These are phyloP conservation scores for Termitomyces titanicus DNA, from an alignment of 768 basidiomycete species.

Conservation along the genomic window DNA sequence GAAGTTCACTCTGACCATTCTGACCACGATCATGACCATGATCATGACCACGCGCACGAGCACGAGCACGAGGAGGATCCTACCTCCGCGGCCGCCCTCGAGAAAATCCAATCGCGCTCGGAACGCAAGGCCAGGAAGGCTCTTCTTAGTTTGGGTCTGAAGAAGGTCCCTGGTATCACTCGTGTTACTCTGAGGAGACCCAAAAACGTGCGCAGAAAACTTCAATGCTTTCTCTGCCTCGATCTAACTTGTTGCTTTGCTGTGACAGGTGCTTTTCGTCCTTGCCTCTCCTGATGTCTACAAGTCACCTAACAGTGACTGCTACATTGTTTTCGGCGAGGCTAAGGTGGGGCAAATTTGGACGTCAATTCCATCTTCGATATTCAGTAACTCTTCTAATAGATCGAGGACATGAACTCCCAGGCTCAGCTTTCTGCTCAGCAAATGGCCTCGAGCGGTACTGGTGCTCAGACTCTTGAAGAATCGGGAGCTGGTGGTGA, in stretches of 20 bases:
- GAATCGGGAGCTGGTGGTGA: slow-evolving; percentile 47
- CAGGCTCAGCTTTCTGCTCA: slow-evolving; percentile 77
- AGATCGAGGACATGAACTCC: slow-evolving; percentile 88
- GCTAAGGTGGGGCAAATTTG: slow-evolving; percentile 59
- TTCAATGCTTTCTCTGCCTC: slow-evolving; percentile 1
- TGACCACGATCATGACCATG: slow-evolving; percentile 50
- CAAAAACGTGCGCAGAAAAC: slow-evolving; percentile 68
- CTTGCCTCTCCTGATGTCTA: slow-evolving; percentile 94
- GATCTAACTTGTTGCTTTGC: background rate
- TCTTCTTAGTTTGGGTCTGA: slow-evolving; percentile 85
- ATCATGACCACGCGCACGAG: slow-evolving; percentile 48
- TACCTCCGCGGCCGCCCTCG: slow-evolving; percentile 77
- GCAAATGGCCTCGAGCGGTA: slow-evolving; percentile 60
- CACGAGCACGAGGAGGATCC: slow-evolving; percentile 75
- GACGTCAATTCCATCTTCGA: background rate
- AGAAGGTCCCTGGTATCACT: slow-evolving; percentile 89
- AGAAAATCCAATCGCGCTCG: slow-evolving; percentile 91
- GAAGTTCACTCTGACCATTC: slow-evolving; percentile 82
- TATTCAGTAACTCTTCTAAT: background rate
- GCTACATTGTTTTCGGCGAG: slow-evolving; percentile 99
- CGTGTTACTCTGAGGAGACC: slow-evolving; percentile 93
- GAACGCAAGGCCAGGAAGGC: slow-evolving; percentile 97
- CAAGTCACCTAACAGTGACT: slow-evolving; percentile 96
- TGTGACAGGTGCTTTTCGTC: slow-evolving; percentile 77
- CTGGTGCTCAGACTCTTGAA: slow-evolving; percentile 44